These are phyloP conservation scores for Hypoxylon perforatum DNA, from an alignment of 495 filamentous ascomycete genomes.

Conservation along the genomic window DNA sequence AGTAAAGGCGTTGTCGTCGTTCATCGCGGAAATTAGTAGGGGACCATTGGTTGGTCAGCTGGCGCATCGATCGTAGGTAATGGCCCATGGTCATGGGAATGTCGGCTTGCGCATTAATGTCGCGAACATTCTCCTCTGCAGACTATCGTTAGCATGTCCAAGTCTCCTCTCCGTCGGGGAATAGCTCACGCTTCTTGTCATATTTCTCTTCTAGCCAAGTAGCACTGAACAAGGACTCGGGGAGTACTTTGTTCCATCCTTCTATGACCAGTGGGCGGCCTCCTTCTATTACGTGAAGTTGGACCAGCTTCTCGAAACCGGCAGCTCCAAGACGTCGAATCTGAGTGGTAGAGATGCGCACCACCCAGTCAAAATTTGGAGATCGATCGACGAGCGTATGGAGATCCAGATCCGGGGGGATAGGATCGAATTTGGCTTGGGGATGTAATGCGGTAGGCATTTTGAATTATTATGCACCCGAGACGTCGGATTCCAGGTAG, in stretches of 20 bases:
- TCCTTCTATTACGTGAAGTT: conserved; percentile 80
- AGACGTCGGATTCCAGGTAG: background rate
- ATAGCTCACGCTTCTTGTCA: conserved; percentile 74
- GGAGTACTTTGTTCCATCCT: conserved; percentile 78
- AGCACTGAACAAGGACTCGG: conserved; percentile 75
- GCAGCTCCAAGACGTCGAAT: conserved; percentile 76
- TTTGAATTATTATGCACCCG: conserved; percentile 24
- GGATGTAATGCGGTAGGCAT: conserved; percentile 79
- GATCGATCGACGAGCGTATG: conserved; percentile 75
- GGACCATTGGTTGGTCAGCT: conserved; percentile 79
- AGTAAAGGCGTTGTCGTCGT: conserved; percentile 83
- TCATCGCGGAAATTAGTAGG: conserved; percentile 73
- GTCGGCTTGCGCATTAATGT: conserved; percentile 74
- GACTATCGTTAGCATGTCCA: conserved; percentile 20
- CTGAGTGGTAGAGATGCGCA: conserved; percentile 77
- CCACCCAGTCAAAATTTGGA: conserved; percentile 85
- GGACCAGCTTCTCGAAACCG: conserved; percentile 82
- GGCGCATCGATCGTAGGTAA: conserved; percentile 85
- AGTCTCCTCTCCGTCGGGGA: background rate
- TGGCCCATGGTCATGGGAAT: conserved; percentile 85
- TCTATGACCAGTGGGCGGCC: conserved; percentile 90
- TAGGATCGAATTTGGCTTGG: conserved; percentile 81
- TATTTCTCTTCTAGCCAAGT: conserved; percentile 80
- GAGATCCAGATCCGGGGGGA: conserved; percentile 84
- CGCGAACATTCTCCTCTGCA: conserved; percentile 73